Percentiles rank a stretch among this genome's conserved stretches.
Evolutionary conservation across 2,329 filamentous ascomycete genomes (phyloP).

Genomic region (Sporothrix sp.): DNA sequence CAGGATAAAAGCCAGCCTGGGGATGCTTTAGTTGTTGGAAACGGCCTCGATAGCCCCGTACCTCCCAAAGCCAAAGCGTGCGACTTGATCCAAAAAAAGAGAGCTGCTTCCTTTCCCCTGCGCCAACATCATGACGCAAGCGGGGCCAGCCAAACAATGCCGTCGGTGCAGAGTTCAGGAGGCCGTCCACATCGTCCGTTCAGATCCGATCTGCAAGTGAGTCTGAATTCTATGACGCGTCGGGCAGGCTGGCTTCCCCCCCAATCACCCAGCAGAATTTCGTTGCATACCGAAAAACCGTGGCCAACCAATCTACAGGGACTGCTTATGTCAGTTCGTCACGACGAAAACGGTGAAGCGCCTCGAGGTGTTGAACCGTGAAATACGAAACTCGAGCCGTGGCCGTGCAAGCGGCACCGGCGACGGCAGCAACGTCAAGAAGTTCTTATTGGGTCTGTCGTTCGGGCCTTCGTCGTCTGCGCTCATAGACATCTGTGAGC

Average conservation of each 20-base stretch:
- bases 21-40: no score
- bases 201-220: conserved; percentile 51
- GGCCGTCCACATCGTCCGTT: conserved; percentile 44
- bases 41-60: no score
- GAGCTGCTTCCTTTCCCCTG: background rate
- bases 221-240: conserved; percentile 17
- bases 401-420: conserved; percentile 7
- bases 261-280: background rate
- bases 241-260: no score
- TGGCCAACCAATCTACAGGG: conserved; percentile 30
- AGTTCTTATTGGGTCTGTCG: conserved; percentile 70
- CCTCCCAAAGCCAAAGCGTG: no score
- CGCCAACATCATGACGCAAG: conserved; percentile 12
- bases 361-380: conserved; percentile 41
- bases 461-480: conserved; percentile 72
- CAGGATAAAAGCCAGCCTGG: no score
- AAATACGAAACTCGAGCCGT: conserved; percentile 25
- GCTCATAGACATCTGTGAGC: conserved; percentile 65
- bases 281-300: background rate
- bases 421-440: conserved; percentile 22
- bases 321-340: conserved; percentile 72
- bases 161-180: conserved; percentile 44
- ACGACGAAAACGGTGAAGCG: conserved; percentile 72
- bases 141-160: conserved; percentile 31
- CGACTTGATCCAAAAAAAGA: no score